These are phyloP conservation scores for Breynia disticha DNA, from an alignment of 441 rosid genomes.

Conservation along the genomic window DNA sequence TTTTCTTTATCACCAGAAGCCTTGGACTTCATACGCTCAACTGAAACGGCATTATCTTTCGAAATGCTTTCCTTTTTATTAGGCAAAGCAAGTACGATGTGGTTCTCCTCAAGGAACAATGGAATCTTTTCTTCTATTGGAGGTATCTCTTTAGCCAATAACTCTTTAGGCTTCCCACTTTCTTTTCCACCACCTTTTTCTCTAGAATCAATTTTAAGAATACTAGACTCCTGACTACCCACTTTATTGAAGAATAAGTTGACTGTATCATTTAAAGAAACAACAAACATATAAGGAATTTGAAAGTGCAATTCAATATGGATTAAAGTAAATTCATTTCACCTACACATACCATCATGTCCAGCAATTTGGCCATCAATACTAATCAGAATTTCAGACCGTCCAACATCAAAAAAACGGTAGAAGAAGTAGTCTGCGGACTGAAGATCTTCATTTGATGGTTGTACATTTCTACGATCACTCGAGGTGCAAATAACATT, in stretches of 20 bases:
- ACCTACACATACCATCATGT: conserved; percentile 38
- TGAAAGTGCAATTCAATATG: conserved; percentile 1
- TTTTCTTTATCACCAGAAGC: too few species aligned
- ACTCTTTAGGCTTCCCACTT: conserved; percentile 10
- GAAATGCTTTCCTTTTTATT: background rate
- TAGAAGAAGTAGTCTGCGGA: conserved; percentile 50
- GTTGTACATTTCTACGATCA: conserved; percentile 57
- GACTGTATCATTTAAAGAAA: conserved; percentile 42
- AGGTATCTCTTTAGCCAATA: conserved; percentile 15
- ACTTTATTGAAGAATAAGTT: conserved; percentile 47
- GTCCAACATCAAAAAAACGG: conserved; percentile 69
- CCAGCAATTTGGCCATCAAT: conserved; percentile 56
- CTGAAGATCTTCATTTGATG: conserved; percentile 40
- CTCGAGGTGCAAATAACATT: conserved; percentile 62
- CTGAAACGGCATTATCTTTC: background rate
- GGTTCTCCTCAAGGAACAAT: background rate
- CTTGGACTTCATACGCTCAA: background rate
- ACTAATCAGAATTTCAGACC: conserved; percentile 25
- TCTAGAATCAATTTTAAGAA: conserved; percentile 24
- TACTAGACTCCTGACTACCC: conserved; percentile 17
- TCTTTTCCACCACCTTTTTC: conserved; percentile 23
- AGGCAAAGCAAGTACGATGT: background rate
- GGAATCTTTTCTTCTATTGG: conserved; percentile 10
- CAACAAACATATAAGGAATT: conserved; percentile 11
- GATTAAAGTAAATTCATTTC: background rate